These are phyloP conservation scores for Populus hybrid DNA, from an alignment of 441 rosid genomes.

Conservation along the genomic window DNA sequence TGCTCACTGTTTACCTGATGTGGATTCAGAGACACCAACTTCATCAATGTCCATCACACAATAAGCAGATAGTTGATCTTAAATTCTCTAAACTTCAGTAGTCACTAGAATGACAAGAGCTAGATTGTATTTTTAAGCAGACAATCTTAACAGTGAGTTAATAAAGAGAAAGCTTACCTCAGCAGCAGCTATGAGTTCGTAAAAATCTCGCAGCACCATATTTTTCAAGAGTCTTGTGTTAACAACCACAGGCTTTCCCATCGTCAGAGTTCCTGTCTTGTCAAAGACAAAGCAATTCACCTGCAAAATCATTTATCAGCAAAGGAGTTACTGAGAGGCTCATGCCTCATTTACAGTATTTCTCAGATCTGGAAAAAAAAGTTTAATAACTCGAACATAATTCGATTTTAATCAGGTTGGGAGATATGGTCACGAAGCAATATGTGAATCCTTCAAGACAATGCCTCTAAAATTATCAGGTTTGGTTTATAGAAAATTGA, in stretches of 20 bases:
- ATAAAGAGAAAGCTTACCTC: slow-evolving; percentile 46
- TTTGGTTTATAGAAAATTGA: not conserved
- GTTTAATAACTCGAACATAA: not conserved
- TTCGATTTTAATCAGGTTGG: not conserved
- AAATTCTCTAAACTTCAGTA: not conserved
- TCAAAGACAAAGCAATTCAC: slow-evolving; percentile 87
- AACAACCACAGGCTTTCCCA: slow-evolving; percentile 83
- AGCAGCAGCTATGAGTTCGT: slow-evolving; percentile 74
- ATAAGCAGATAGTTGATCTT: not conserved
- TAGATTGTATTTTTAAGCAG: not conserved
- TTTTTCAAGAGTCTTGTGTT: slow-evolving; percentile 58
- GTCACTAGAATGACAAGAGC: not conserved
- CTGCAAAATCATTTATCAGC: slow-evolving; percentile 32
- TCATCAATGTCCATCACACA: not conserved
- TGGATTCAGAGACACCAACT: not conserved
- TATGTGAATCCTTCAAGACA: not conserved
- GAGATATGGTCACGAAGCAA: not conserved
- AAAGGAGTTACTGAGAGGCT: not conserved
- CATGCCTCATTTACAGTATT: not conserved
- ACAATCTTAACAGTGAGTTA: not conserved
- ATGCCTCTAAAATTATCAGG: not conserved
- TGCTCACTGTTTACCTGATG: slow-evolving; percentile 84
- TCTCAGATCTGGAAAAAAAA: not conserved
- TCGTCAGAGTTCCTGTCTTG: slow-evolving; percentile 93
- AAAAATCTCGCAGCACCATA: slow-evolving; percentile 65